A percentile compares a stretch with the other conserved stretches of the same genome.
Evolutionary conservation across 192 early-diverging fungal genomes (phyloP).

Genomic region (Coemansia sp.): DNA sequence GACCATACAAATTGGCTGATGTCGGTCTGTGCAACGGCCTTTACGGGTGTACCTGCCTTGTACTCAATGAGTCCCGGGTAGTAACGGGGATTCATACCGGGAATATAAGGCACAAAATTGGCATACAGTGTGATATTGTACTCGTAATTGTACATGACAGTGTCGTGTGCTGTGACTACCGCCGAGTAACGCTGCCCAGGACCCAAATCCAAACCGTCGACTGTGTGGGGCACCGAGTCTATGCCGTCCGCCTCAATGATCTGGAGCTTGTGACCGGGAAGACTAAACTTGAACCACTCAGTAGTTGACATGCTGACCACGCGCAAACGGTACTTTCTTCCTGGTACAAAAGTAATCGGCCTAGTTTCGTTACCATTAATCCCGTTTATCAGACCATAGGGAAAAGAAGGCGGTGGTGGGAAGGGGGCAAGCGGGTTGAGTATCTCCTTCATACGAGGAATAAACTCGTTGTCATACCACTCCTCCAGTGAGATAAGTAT

Average conservation of each 20-base stretch:
- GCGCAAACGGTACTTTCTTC: neutral
- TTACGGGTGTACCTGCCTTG: neutral
- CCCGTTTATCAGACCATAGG: slow-evolving; percentile 51
- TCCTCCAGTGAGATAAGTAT: slow-evolving; percentile 58
- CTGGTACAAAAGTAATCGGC: neutral
- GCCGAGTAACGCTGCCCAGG: neutral
- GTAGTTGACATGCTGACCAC: slow-evolving; percentile 52
- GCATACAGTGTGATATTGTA: neutral
- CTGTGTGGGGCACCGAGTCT: slow-evolving; percentile 47
- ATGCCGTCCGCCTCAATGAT: slow-evolving; percentile 78
- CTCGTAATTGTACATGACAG: neutral
- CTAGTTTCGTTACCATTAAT: slow-evolving; percentile 37
- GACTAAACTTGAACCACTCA: slow-evolving; percentile 65
- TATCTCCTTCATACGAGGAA: slow-evolving; percentile 38
- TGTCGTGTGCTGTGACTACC: neutral
- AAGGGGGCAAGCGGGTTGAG: slow-evolving; percentile 47
- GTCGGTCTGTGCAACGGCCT: neutral
- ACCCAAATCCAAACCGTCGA: neutral
- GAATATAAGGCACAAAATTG: slow-evolving; percentile 22
- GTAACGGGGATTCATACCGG: slow-evolving; percentile 44
- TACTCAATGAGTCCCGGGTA: slow-evolving; percentile 13
- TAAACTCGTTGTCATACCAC: slow-evolving; percentile 56
- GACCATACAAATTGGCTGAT: neutral
- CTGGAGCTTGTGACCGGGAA: slow-evolving; percentile 70
- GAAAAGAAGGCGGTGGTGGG: slow-evolving; percentile 59